Evolutionary conservation across 805 yeast genomes (phyloP).

Genomic region (Spencermartinsiella europaea): DNA sequence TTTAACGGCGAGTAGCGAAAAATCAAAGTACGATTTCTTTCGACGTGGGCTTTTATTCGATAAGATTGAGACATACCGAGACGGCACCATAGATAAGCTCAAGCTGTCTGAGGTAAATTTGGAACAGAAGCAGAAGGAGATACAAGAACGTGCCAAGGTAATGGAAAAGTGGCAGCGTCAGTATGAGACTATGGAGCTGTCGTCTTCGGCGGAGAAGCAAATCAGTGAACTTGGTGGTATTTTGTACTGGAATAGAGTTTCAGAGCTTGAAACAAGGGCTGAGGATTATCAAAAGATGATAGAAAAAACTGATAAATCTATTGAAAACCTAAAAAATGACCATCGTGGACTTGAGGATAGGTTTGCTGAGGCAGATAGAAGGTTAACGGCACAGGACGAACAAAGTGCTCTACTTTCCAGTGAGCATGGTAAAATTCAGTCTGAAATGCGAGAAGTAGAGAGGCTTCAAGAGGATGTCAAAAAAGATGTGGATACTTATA

Average conservation of each 20-base stretch:
- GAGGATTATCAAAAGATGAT: neutral
- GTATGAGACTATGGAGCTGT: neutral
- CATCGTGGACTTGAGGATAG: neutral
- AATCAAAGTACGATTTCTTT: constrained; percentile 67
- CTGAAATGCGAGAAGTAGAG: neutral
- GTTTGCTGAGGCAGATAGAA: neutral
- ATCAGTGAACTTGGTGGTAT: neutral
- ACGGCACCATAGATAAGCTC: constrained; percentile 37
- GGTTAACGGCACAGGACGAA: neutral
- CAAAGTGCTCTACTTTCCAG: neutral
- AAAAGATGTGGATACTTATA: neutral
- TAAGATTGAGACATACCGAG: constrained; percentile 44
- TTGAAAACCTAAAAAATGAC: neutral
- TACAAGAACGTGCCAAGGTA: constrained; percentile 13
- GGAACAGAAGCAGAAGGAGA: constrained; percentile 35
- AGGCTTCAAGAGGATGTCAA: neutral
- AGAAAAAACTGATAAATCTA: neutral
- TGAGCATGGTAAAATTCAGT: neutral
- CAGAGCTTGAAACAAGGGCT: neutral
- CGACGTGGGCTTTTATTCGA: constrained; percentile 75
- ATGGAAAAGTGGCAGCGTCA: neutral
- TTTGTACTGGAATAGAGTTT: constrained; percentile 3
- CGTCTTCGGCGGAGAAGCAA: neutral
- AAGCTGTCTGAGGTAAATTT: constrained; percentile 38
- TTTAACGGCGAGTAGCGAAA: constrained; percentile 68